phyloP scores from a whole-genome alignment of 2,329 filamentous ascomycete genomes.

The Pleurostoma richardsiae region DNA sequence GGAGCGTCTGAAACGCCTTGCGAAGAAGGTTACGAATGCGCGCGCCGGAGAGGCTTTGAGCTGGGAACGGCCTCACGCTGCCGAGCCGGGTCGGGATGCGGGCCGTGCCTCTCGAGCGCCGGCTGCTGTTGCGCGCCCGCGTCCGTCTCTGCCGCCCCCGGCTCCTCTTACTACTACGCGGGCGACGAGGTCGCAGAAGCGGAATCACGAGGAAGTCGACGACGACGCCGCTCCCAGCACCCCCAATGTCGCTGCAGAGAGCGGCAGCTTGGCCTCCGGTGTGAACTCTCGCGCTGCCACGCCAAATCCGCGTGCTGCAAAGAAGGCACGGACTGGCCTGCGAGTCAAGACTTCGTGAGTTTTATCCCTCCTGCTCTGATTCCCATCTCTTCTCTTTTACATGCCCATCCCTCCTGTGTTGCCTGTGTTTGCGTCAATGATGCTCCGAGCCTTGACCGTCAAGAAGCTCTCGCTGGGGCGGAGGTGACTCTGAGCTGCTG shows the following conservation, averaged over 20 bases:
- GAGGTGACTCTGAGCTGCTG: no score
- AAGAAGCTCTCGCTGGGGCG: no score
- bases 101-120: background rate
- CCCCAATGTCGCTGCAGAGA: slow-evolving; percentile 38
- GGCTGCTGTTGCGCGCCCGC: slow-evolving; percentile 7
- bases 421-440: no score
- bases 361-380: background rate
- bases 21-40: background rate
- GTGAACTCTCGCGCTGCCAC: slow-evolving; percentile 56
- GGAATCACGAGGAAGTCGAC: slow-evolving; percentile 50
- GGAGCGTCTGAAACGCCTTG: background rate
- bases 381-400: no score
- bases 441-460: no score
- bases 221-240: slow-evolving; percentile 47
- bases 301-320: slow-evolving; percentile 50
- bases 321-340: slow-evolving; percentile 56
- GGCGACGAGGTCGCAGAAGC: slow-evolving; percentile 45
- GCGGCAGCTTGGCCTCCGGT: slow-evolving; percentile 38
- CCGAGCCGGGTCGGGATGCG: slow-evolving; percentile 1
- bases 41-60: background rate
- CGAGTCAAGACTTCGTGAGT: slow-evolving; percentile 69
- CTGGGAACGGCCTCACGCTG: background rate
- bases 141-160: slow-evolving; percentile 11
- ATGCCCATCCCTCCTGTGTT: no score
- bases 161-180: slow-evolving; percentile 29